Conservation (phyloP, 352 stramenopile genomes). For the Phytophthora hibernalis region DNA sequence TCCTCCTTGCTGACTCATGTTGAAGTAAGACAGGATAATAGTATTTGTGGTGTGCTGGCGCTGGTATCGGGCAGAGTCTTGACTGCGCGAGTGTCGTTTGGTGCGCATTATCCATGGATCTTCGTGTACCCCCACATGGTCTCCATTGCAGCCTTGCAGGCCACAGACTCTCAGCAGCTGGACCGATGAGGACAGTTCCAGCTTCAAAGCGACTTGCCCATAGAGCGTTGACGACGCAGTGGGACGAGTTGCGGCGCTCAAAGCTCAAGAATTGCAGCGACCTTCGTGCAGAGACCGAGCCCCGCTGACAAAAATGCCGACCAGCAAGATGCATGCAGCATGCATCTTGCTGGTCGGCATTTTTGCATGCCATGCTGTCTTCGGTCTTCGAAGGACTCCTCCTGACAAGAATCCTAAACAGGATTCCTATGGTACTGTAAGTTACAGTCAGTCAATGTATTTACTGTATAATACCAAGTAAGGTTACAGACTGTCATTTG, state of each 20-base stretch:
- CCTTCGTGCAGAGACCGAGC: conserved; percentile 21
- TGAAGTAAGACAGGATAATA: no score
- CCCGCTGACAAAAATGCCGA: conserved; percentile 6
- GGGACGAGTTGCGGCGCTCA: conserved; percentile 23
- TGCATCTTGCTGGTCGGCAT: not conserved
- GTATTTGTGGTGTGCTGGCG: not conserved
- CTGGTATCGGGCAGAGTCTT: conserved; percentile 12
- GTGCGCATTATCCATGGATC: conserved; percentile 16
- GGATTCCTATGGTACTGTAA: no score
- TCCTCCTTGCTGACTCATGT: conserved; percentile 10
- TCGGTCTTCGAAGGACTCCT: no score
- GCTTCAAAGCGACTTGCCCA: conserved; percentile 9
- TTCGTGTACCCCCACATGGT: conserved; percentile 7
- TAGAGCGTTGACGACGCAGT: conserved; percentile 15
- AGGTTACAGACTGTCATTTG: no score
- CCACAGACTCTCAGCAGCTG: conserved; percentile 10
- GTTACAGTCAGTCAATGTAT: no score
- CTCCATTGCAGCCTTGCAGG: conserved; percentile 2
- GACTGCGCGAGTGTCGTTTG: conserved; percentile 19
- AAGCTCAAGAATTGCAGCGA: conserved; percentile 5
- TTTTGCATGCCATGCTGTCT: not conserved
- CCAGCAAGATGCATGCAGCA: not conserved
- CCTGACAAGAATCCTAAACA: no score
- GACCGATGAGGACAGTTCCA: conserved; percentile 16
- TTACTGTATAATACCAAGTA: no score